A percentile compares a stretch with the other conserved stretches of the same genome.
These are phyloP conservation scores for Venturiaceae sp. DNA, from an alignment of 2,329 filamentous ascomycete genomes.

Conservation along the genomic window DNA sequence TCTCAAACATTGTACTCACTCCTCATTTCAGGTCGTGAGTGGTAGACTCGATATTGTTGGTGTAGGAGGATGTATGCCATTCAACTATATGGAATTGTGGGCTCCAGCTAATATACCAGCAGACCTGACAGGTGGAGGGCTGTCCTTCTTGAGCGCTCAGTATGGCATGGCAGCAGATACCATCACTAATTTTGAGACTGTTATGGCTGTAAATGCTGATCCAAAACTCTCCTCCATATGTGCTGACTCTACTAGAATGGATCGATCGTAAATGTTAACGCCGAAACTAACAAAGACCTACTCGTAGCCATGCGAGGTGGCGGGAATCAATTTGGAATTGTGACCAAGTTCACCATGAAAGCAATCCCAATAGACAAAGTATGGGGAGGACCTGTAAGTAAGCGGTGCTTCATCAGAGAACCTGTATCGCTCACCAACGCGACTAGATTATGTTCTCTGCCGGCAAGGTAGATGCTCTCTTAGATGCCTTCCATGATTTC, in stretches of 20 bases:
- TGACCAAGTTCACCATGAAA: slow-evolving; percentile 23
- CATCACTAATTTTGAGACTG: no score
- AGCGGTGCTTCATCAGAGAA: no score
- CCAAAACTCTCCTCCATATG: no score
- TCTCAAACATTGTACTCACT: no score
- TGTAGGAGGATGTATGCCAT: slow-evolving; percentile 4
- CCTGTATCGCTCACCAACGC: no score
- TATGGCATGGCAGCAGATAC: slow-evolving; percentile 8
- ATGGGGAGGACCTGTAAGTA: slow-evolving; percentile 32
- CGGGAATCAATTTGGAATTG: slow-evolving; percentile 23
- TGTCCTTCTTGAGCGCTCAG: slow-evolving; percentile 1
- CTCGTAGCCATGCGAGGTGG: slow-evolving; percentile 18
- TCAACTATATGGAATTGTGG: no score
- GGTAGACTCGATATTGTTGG: slow-evolving; percentile 14
- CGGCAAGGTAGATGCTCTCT: slow-evolving; percentile 18
- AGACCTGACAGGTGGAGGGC: slow-evolving; percentile 1
- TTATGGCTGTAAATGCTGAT: no score
- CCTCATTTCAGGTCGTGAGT: slow-evolving; percentile 22
- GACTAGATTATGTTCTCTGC: slow-evolving; percentile 23
- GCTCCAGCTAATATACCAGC: no score
- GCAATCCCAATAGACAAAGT: slow-evolving; percentile 23
- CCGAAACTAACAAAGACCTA: slow-evolving; percentile 15
- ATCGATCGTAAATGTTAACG: slow-evolving; percentile 17
- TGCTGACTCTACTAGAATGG: no score
- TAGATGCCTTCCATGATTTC: slow-evolving; percentile 24